Evolutionary conservation across 805 yeast genomes (phyloP).

Genomic region (Lipomyces starkeyi): DNA sequence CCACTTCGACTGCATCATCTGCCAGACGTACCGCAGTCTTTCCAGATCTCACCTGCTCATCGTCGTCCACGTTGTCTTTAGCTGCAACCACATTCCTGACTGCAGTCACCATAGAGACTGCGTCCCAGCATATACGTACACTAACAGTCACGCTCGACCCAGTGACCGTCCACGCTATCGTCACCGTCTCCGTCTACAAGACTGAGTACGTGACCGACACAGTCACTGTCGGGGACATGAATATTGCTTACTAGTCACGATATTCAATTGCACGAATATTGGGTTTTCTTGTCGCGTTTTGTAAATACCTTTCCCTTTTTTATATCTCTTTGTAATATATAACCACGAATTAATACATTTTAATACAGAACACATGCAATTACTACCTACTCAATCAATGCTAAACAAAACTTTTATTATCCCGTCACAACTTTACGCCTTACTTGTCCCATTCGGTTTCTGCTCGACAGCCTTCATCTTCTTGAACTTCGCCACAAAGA

Average conservation of each 20-base stretch:
- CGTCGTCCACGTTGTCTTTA: background rate
- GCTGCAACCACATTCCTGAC: background rate
- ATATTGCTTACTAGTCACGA: background rate
- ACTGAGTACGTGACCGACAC: conserved; percentile 2
- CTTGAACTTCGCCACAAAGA: conserved; percentile 94
- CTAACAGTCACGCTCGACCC: conserved; percentile 1
- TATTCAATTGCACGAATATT: background rate
- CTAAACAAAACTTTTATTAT: background rate
- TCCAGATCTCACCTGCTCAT: background rate
- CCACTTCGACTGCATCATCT: background rate
- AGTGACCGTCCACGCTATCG: background rate
- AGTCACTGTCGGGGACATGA: background rate
- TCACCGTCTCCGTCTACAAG: background rate
- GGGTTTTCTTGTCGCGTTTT: background rate
- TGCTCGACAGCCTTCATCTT: conserved; percentile 52
- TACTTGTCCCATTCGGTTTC: conserved; percentile 13
- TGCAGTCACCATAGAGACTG: background rate
- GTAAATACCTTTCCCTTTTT: too few species aligned
- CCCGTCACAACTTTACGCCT: background rate
- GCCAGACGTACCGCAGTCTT: background rate
- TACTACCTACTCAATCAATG: background rate
- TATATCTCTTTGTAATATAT: background rate
- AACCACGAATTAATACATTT: background rate
- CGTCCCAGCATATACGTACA: background rate
- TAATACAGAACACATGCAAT: background rate